A percentile compares a stretch with the other conserved stretches of the same genome.
Evolutionary conservation across 495 filamentous ascomycete genomes (phyloP).

Genomic region (Articulospora tetracladia): DNA sequence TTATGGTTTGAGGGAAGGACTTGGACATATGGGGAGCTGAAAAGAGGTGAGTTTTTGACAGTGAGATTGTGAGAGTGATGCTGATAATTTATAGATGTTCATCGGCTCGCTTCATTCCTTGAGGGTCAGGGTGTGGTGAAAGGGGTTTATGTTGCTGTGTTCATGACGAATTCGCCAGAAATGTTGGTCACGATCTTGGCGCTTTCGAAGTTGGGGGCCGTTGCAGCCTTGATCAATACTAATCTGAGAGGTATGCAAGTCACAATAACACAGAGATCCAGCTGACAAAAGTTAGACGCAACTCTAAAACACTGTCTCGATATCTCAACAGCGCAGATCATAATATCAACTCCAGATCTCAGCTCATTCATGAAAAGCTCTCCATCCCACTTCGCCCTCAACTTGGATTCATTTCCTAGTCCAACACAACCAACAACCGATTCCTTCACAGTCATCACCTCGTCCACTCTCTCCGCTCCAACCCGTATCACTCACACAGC

Average conservation of each 20-base stretch:
- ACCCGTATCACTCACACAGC: constrained; percentile 21
- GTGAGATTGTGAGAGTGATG: neutral
- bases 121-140: constrained; percentile 32
- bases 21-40: constrained; percentile 47
- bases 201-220: constrained; percentile 18
- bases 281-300: constrained; percentile 34
- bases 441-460: constrained; percentile 3
- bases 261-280: too few species aligned
- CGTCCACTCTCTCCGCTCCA: constrained; percentile 2
- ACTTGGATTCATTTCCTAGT: constrained; percentile 36
- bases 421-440: neutral
- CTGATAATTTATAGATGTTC: constrained; percentile 32
- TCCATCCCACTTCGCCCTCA: constrained; percentile 38
- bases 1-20: constrained; percentile 50
- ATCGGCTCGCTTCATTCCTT: constrained; percentile 41
- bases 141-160: constrained; percentile 43
- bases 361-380: constrained; percentile 31
- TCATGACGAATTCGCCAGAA: constrained; percentile 34
- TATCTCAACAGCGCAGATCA: constrained; percentile 17
- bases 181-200: constrained; percentile 22
- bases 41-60: constrained; percentile 34
- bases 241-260: constrained; percentile 24
- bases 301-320: constrained; percentile 28
- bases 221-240: constrained; percentile 22
- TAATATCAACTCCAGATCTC: constrained; percentile 43